Base-by-base conservation (phyloP, 139 green algal genomes). In the Picochlorum sp. region DNA sequence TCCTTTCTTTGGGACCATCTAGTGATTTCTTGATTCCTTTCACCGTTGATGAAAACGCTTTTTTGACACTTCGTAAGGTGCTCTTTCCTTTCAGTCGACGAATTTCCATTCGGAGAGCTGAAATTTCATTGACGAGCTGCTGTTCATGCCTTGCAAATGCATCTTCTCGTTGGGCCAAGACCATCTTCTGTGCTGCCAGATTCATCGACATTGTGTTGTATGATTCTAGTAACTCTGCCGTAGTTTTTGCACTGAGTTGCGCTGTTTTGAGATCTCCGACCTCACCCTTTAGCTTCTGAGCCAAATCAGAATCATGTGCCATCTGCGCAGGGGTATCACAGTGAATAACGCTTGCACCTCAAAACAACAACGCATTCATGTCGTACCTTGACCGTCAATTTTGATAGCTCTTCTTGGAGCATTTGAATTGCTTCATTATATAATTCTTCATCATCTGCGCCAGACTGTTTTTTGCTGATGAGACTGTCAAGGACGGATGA, bases 151-250 rank as follows among this genome's bases (percentile, higher is more conserved):
- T 51, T 28, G 55, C 47, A 63, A 57, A 59, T 31, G 65, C 65
- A 23, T 45, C 31, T 54, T 73, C 60, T 34, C 47, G 34, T 20
- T 57, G 24, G 16, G 31, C 34, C 45, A 74, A 60, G 37, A 61
- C 65, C 30, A 67, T 57, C 51, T 70, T 34, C 58, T 72, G 60
- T n/a, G 65, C 71, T 4, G 57, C 58, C 28, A 78, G 14, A 50
- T 50, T 24, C 37, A 74, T 67, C 16, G 65, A 78, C 30, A 78
- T 38, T 2, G 51, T 45, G 38, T 78, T 78, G 41, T 70, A 60
- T 37, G 72, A 52, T 20, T 78, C 66, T 13, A 78, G 57, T 20
- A 57, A 45, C 24, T 28, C 30, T 5, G 71, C 71, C 20, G 45
- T 71, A 0, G 71, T 65, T 45, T 69, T 31, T 0, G 71, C 71